Base-by-base conservation (phyloP, 2,329 filamentous ascomycete genomes). In the Trichothecium roseum region DNA sequence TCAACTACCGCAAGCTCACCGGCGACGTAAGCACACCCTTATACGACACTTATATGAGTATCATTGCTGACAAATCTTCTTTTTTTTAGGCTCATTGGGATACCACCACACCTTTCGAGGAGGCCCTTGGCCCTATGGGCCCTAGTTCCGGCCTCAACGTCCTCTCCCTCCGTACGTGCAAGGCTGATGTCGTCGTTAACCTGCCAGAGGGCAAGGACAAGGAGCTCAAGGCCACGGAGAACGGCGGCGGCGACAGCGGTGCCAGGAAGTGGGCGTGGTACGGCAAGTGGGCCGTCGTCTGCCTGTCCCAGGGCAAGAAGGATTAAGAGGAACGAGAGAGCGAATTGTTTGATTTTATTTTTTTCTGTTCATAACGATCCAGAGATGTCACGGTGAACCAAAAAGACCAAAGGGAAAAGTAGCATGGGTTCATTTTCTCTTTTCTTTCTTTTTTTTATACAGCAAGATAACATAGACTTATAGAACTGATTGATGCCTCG, bases 211-310 rank as follows among this genome's bases (percentile, higher is more conserved):
- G 89, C 6, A 74, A 81, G 53, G 91, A 98, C 51, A 87, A 95
- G 62, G 75, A 79, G 54, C 64, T 96, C 36, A 77, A 71, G 45
- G 66, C 71, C 8, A 70, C 63, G 36, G 77, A 84, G 35, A 77
- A 70, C 13, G 84, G 83, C 2, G 84, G 82, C 4, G 83, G 79
- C 13, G 78, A 85, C 41, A 63, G 72, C 45, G 57, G 81, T 56
- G 71, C 76, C 17, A 71, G 91, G 37, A 83, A 84, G 56, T 96
- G 89, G 89, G 88, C 86, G 1, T 96, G 88, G 88, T 83, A 76
- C 51, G 89, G 89, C 29, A 95, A 95, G 60, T 96, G 85, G 84
- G 89, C 89, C 5, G 86, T 96, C n/a, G 79, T 94, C 4, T 87
- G 48, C 34, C 43, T 62, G 8, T 62, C 59, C 5, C 40, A 56